phyloP scores from a whole-genome alignment of 768 basidiomycete genomes.

The Phaeotremella skinneri region DNA sequence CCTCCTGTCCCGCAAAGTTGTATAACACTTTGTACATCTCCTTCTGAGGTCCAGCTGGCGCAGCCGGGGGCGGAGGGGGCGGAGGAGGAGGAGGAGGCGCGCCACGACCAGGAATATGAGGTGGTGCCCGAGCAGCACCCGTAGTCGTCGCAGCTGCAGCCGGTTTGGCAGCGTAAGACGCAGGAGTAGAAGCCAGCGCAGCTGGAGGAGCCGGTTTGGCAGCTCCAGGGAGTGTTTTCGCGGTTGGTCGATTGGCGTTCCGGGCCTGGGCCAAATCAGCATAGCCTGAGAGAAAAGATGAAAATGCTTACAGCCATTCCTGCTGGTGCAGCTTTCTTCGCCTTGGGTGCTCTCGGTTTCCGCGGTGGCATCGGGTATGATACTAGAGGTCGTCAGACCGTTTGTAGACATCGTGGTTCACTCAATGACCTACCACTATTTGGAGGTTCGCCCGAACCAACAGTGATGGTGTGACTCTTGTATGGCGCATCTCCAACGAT shows the following conservation, averaged over 20 bases:
- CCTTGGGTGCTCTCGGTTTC: conserved; percentile 87
- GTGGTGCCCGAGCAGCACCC: conserved; percentile 44
- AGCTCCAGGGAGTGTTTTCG: conserved; percentile 51
- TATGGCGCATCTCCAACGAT: conserved; percentile 75
- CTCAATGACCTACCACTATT: conserved; percentile 56
- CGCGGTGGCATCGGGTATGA: conserved; percentile 81
- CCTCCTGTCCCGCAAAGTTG: conserved; percentile 83
- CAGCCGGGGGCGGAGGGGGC: conserved; percentile 60
- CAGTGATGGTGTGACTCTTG: conserved; percentile 88
- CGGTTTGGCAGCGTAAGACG: conserved; percentile 52
- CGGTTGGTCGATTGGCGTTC: conserved; percentile 54
- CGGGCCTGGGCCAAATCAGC: conserved; percentile 24
- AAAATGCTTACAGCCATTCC: conserved; percentile 28
- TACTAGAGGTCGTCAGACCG: conserved; percentile 38
- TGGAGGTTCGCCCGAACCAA: conserved; percentile 81
- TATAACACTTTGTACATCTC: conserved; percentile 84
- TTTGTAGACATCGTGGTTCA: background rate
- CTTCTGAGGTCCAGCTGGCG: conserved; percentile 62
- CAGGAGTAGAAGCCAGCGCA: conserved; percentile 52
- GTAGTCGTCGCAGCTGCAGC: conserved; percentile 35
- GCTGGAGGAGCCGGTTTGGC: conserved; percentile 66
- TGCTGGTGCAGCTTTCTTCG: conserved; percentile 53
- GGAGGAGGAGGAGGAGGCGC: conserved; percentile 52
- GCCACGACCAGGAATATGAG: conserved; percentile 53
- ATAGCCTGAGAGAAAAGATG: background rate